Conservation (phyloP, 495 filamentous ascomycete species). For the Rhizodiscina lignyota region DNA sequence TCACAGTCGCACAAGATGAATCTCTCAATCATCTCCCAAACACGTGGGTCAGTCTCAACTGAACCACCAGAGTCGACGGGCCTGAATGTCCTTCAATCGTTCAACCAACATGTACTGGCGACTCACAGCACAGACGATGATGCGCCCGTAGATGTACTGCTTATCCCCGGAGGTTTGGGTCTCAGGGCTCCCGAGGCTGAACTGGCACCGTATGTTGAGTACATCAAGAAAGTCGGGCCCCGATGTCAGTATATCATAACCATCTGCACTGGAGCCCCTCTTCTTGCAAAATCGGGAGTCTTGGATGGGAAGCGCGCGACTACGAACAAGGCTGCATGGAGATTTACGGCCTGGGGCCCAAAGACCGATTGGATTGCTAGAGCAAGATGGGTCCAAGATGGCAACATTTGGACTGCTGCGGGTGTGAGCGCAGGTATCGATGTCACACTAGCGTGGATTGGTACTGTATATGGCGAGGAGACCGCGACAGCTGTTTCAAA, state of each 20-base stretch:
- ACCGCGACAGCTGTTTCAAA: constrained; percentile 12
- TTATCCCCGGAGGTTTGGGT: constrained; percentile 48
- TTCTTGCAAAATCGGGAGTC: constrained; percentile 36
- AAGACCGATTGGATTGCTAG: constrained; percentile 39
- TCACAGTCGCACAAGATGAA: constrained; percentile 20
- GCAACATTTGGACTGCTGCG: constrained; percentile 49
- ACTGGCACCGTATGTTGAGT: constrained; percentile 32
- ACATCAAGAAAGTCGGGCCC: constrained; percentile 27
- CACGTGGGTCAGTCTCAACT: constrained; percentile 35
- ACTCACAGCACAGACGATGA: constrained; percentile 40
- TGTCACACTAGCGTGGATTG: constrained; percentile 36
- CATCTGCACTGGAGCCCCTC: constrained; percentile 40
- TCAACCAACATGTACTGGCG: constrained; percentile 33
- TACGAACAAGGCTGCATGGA: constrained; percentile 31
- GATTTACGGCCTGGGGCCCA: constrained; percentile 21
- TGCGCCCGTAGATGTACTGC: constrained; percentile 43
- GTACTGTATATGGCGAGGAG: constrained; percentile 25
- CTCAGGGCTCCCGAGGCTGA: constrained; percentile 22
- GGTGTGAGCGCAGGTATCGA: constrained; percentile 53
- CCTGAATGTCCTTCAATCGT: constrained; percentile 9
- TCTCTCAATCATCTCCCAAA: constrained; percentile 34
- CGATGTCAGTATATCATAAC: constrained; percentile 38
- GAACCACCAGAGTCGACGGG: constrained; percentile 6
- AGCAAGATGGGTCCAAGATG: constrained; percentile 50
- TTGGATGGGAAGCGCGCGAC: constrained; percentile 44